Percentiles rank a stretch among this genome's conserved stretches.
phyloP scores from a whole-genome alignment of 257 asterid genomes.

The Solanum chilense region DNA sequence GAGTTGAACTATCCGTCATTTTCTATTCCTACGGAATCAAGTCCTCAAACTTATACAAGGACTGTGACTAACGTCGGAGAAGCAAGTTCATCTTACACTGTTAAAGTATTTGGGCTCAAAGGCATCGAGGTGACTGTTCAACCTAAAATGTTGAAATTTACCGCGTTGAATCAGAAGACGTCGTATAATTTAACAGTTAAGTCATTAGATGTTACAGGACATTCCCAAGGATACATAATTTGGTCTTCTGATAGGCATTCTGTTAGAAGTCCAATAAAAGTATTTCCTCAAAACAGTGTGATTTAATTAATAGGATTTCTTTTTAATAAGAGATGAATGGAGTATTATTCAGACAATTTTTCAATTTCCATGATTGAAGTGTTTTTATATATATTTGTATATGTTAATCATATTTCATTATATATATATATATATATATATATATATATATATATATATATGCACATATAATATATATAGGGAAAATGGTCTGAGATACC shows the following conservation, averaged over 20 bases:
- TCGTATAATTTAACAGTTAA: not conserved
- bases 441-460: too few species aligned
- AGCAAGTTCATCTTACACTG: not conserved
- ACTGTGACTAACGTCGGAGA: constrained; percentile 6
- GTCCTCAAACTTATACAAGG: not conserved
- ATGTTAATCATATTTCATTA: too few species aligned
- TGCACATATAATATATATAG: too few species aligned
- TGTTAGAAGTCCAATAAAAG: not conserved
- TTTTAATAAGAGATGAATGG: not conserved
- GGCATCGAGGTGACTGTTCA: not conserved
- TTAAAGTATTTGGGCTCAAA: not conserved
- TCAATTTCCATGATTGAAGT: too few species aligned
- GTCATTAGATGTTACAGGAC: not conserved
- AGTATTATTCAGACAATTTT: not conserved
- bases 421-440: too few species aligned
- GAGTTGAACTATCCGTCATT: constrained; percentile 13
- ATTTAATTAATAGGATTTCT: not conserved
- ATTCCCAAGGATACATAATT: not conserved
- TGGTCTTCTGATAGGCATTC: not conserved
- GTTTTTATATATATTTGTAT: too few species aligned
- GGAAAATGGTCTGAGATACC: too few species aligned
- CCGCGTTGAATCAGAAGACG: not conserved
- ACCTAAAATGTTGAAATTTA: not conserved
- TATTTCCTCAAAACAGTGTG: not conserved
- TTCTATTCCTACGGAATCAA: not conserved